Evolutionary conservation across 495 filamentous ascomycete genomes (phyloP), one percentile per base, ranked within the genome.

Genomic region (Neurospora cerealis): DNA sequence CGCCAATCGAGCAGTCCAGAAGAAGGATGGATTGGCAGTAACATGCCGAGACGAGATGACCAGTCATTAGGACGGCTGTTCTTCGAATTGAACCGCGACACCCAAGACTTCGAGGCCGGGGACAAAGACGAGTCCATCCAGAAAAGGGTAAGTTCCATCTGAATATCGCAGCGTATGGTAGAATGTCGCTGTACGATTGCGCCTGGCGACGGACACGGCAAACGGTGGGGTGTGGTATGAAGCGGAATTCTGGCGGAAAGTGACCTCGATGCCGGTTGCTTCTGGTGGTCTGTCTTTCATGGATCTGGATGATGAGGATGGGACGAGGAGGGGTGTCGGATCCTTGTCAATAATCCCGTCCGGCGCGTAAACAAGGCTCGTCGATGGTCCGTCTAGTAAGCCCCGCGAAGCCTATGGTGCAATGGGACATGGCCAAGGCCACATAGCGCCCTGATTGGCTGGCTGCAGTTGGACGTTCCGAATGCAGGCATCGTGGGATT

Each of bases 281-380:
- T 60, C 28, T 77, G 77, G 79, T 70, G 76, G 77, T 73, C 73
- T 74, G 79, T 71, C 74, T n/a, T n/a, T 73, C 75, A 75, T 62
- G 74, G 60, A 73, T 66, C 32, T 60, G 70, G 74, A 46, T 69
- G 75, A 76, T 75, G 70, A 74, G 77, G 73, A 78, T 62, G 60
- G 73, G 42, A 77, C 78, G 78, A 75, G 75, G 77, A 71, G 77
- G 74, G 72, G 74, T 72, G 69, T 42, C 37, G 60, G 76, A 85
- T 79, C 83, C 84, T 79, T 84, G 83, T 77, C 76, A 76, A 70
- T 70, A 74, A 36, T 75, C 76, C 74, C 81, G 78, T 80, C 75
- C 81, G 85, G 85, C 85, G 85, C 85, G 83, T 87, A 87, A 82
- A 83, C 76, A 79, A 82, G 81, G 79, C 80, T 83, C 76, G 79